phyloP scores from a whole-genome alignment of 2,329 filamentous ascomycete genomes.

The Zymoseptoria passerinii region DNA sequence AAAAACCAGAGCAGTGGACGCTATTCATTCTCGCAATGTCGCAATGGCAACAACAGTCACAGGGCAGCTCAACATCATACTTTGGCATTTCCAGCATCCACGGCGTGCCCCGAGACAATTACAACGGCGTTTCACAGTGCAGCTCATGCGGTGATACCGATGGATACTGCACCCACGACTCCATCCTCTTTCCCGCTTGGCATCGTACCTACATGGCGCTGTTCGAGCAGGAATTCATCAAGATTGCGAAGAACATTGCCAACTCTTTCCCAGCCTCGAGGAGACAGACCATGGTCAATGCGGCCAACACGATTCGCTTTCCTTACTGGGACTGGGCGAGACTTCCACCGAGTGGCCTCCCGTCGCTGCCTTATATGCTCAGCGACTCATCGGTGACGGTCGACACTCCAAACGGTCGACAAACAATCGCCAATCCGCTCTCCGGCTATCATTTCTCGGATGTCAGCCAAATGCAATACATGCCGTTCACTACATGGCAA shows the following conservation, averaged over 20 bases:
- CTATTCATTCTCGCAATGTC: constrained; percentile 16
- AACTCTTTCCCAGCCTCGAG: constrained; percentile 17
- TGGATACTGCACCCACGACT: constrained; percentile 31
- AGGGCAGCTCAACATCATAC: constrained; percentile 10
- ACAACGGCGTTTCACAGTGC: constrained; percentile 24
- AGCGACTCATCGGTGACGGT: constrained; percentile 19
- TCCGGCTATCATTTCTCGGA: constrained; percentile 19
- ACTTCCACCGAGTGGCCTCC: constrained; percentile 12
- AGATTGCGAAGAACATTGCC: constrained; percentile 22
- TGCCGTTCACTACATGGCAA: constrained; percentile 25
- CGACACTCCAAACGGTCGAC: constrained; percentile 19
- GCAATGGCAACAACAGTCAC: constrained; percentile 7
- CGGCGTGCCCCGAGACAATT: constrained; percentile 24
- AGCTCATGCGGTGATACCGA: constrained; percentile 20
- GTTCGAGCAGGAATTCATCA: constrained; percentile 28
- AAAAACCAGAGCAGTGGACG: constrained; percentile 14
- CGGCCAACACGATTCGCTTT: constrained; percentile 20
- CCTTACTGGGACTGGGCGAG: constrained; percentile 26
- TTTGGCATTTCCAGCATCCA: constrained; percentile 10
- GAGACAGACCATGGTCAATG: constrained; percentile 18
- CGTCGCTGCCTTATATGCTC: constrained; percentile 20
- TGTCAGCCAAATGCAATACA: constrained; percentile 21
- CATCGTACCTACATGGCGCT: constrained; percentile 28
- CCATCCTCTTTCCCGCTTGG: constrained; percentile 28
- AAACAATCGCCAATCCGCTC: constrained; percentile 24